Percentiles rank a stretch among this genome's conserved stretches.
These are phyloP conservation scores for Eucalyptus cladocalyx DNA, from an alignment of 345 rosid species.

Conservation along the genomic window DNA sequence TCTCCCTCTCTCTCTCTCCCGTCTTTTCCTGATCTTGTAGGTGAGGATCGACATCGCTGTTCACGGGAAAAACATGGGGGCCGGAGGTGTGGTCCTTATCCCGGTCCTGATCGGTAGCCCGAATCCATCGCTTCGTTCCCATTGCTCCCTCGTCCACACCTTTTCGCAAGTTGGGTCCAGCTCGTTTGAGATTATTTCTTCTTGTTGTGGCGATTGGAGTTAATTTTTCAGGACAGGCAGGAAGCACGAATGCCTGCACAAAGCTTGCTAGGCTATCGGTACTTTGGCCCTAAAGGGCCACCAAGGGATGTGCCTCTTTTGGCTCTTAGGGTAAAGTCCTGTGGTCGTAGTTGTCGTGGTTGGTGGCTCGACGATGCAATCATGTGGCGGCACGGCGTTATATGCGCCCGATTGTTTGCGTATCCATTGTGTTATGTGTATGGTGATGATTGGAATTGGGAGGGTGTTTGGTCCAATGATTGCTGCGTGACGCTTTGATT, in stretches of 20 bases:
- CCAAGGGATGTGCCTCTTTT: background rate
- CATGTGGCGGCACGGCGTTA: background rate
- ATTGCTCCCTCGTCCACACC: background rate
- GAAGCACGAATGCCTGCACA: background rate
- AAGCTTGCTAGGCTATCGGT: background rate
- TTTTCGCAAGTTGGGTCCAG: background rate
- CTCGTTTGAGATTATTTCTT: background rate
- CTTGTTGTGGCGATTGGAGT: background rate
- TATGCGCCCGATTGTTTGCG: background rate
- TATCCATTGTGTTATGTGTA: background rate
- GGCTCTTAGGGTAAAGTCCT: background rate
- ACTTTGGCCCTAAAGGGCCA: background rate
- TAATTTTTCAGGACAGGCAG: background rate
- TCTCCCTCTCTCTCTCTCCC: background rate
- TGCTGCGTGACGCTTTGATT: background rate
- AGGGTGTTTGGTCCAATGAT: background rate
- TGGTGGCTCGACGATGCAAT: background rate
- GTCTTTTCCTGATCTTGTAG: background rate
- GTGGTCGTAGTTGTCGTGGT: background rate
- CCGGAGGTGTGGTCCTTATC: background rate
- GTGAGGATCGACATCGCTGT: background rate
- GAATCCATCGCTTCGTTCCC: background rate
- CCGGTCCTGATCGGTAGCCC: background rate
- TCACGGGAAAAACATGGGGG: background rate
- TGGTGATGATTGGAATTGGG: background rate